Percentiles rank a stretch among this genome's conserved stretches.
These are phyloP conservation scores for Yamadazyma buinensis DNA, from an alignment of 1,139 yeast genomes.

Conservation along the genomic window DNA sequence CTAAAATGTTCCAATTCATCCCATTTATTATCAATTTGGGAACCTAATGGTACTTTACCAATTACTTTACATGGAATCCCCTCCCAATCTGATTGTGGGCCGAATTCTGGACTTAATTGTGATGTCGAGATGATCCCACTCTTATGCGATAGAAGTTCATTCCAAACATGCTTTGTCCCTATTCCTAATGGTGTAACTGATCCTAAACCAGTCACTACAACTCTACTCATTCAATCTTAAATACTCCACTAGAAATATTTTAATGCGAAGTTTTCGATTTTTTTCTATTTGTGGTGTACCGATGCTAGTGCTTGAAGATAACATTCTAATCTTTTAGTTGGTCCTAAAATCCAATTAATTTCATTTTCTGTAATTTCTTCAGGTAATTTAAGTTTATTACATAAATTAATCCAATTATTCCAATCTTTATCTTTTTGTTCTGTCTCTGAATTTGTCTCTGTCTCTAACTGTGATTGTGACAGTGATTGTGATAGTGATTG, in stretches of 20 bases:
- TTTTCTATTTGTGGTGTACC: too few relatives aligned
- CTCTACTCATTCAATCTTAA: too few relatives aligned
- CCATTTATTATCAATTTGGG: constrained; percentile 50
- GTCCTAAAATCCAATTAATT: constrained; percentile 40
- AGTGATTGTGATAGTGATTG: too few relatives aligned
- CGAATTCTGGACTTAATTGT: constrained; percentile 34
- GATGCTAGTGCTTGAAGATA: too few relatives aligned
- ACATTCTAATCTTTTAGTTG: constrained; percentile 33
- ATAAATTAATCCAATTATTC: constrained; percentile 29
- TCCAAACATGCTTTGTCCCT: constrained; percentile 56
- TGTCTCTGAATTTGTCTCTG: too few relatives aligned
- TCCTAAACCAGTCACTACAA: constrained; percentile 91
- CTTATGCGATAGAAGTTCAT: constrained; percentile 41
- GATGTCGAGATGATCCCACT: constrained; percentile 58
- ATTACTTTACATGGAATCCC: constrained; percentile 73
- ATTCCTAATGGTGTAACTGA: constrained; percentile 82
- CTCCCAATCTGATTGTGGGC: constrained; percentile 46
- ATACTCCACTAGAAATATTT: too few relatives aligned
- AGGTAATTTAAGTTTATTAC: constrained; percentile 21
- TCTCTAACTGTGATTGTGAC: too few relatives aligned
- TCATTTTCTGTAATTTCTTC: constrained; percentile 23
- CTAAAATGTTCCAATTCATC: constrained; percentile 41
- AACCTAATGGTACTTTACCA: constrained; percentile 66
- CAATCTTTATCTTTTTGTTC: too few relatives aligned
- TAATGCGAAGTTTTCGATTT: too few relatives aligned